Evolutionary conservation across 345 rosid species (phyloP), one percentile per base, ranked within the genome.

Genomic region (Eucalyptus erythrocorys): DNA sequence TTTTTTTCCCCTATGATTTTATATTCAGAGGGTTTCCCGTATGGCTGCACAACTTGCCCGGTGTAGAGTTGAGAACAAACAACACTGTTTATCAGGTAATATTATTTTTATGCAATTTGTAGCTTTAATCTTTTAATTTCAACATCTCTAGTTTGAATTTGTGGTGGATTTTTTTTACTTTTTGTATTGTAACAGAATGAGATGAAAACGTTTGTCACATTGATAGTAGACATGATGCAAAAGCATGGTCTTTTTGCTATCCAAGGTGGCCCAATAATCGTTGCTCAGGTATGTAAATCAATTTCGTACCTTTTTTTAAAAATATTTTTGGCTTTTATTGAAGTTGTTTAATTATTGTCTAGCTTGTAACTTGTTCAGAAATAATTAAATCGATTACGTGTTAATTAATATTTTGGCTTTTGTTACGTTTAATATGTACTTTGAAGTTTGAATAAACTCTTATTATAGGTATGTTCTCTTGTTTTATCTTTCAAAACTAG

Each of bases 41-140:
- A 21, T 96, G 98, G 98, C 68, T 96, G 24, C 97, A 94, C 86
- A 93, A 93, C 48, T 64, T 92, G 88, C 96, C 96, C 1, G 92
- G 79, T 26, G 87, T 92, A 76, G 64, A 91, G 68, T 32, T 95
- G 17, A 93, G 98, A 51, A 95, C 97, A 51, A 90, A 89, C 13
- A 96, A 95, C 30, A 84, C 48, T 0, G 91, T 91, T 0, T 97
- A 86, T 80, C 92, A 89, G 96, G 98, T 96, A 92, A 90, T 87
- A 71, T 81, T 6, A 53, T 0, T 45, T 22, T 48, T 87, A 15
- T 26, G 7, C 3, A n/a, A 14, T 1, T 8, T 22, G 87, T 55
- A 2, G 13, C 27, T 47, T 53, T 9, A 14, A 13, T 37, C 55
- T 37, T 42, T 1, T 87, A 32, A 7, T 6, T 43, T 51, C 19